These are phyloP conservation scores for Rhizoctonia solani DNA, from an alignment of 1,284 basidiomycete genomes.

Conservation along the genomic window DNA sequence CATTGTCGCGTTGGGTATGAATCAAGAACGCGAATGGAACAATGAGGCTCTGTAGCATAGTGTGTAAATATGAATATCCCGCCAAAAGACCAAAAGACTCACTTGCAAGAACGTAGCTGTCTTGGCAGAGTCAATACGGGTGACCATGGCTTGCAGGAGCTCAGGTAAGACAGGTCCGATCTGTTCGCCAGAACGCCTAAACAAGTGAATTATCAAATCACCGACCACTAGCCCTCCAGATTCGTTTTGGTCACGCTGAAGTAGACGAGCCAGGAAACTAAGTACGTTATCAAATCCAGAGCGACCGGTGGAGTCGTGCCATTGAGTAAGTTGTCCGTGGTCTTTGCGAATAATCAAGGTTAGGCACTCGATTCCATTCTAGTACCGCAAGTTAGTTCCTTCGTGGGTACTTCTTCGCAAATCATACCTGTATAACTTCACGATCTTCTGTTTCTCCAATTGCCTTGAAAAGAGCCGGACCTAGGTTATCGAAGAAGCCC, in stretches of 20 bases:
- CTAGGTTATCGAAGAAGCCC: slow-evolving; percentile 75
- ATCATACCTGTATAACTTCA: slow-evolving; percentile 79
- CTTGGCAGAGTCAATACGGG: slow-evolving; percentile 78
- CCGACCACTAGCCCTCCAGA: slow-evolving; percentile 91
- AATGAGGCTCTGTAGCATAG: slow-evolving; percentile 68
- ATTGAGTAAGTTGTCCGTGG: slow-evolving; percentile 74
- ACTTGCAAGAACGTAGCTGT: slow-evolving; percentile 90
- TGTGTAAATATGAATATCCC: neutral
- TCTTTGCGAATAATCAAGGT: slow-evolving; percentile 89
- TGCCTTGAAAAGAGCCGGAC: slow-evolving; percentile 72
- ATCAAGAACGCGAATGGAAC: slow-evolving; percentile 93
- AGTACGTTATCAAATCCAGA: slow-evolving; percentile 77
- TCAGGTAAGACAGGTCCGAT: slow-evolving; percentile 84
- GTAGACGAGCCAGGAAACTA: slow-evolving; percentile 71
- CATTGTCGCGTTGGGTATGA: slow-evolving; percentile 76
- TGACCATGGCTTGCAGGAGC: slow-evolving; percentile 80
- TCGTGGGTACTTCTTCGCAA: too few relatives aligned
- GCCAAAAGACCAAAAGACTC: slow-evolving; percentile 38
- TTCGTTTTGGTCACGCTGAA: slow-evolving; percentile 71
- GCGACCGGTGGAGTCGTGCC: slow-evolving; percentile 67
- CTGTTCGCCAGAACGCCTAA: slow-evolving; percentile 77
- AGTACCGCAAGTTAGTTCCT: slow-evolving; percentile 11
- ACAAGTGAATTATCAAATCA: slow-evolving; percentile 89
- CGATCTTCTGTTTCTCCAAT: slow-evolving; percentile 74
- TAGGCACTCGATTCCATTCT: slow-evolving; percentile 83